Evolutionary conservation across 192 early-diverging fungal genomes (phyloP).

Genomic region (Thamnidium elegans): DNA sequence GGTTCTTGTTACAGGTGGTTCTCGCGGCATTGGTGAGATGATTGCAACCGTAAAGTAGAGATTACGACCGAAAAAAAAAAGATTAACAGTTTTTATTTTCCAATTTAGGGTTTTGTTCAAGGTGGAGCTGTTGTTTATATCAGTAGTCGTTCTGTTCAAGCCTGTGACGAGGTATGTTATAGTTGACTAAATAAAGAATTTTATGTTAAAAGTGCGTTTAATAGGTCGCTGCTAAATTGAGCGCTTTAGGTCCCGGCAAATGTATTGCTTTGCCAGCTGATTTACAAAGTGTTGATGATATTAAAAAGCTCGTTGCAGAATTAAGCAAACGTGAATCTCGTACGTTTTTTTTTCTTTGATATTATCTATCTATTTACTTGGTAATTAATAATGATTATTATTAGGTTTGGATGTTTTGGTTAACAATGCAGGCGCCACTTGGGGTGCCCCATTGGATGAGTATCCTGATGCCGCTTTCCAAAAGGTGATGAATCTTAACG

Average conservation of each 20-base stretch:
- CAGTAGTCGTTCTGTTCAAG: conserved; percentile 69
- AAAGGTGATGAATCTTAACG: conserved; percentile 82
- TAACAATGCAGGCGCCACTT: conserved; percentile 76
- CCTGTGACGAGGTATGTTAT: conserved; percentile 49
- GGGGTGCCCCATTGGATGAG: conserved; percentile 44
- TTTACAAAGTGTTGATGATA: conserved; percentile 57
- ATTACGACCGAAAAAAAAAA: background rate
- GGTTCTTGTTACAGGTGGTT: conserved; percentile 80
- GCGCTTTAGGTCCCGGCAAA: conserved; percentile 55
- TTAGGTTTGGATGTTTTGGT: conserved; percentile 78
- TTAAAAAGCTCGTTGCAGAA: conserved; percentile 52
- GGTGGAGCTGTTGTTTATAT: conserved; percentile 94
- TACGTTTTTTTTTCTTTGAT: conserved; percentile 23
- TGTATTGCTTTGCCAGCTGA: conserved; percentile 72
- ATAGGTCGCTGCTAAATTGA: conserved; percentile 60
- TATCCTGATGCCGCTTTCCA: conserved; percentile 64
- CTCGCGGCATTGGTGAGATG: conserved; percentile 58
- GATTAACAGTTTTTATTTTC: background rate
- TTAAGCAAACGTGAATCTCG: conserved; percentile 58
- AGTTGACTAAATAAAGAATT: background rate
- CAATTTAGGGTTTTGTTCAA: conserved; percentile 63
- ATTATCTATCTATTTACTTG: background rate
- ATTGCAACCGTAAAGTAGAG: conserved; percentile 41
- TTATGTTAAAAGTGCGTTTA: background rate
- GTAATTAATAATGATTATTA: background rate